Percentiles rank a stretch among this genome's conserved stretches.
Evolutionary conservation across 306 rosid genomes (phyloP).

Genomic region (Carpinus fangiana): DNA sequence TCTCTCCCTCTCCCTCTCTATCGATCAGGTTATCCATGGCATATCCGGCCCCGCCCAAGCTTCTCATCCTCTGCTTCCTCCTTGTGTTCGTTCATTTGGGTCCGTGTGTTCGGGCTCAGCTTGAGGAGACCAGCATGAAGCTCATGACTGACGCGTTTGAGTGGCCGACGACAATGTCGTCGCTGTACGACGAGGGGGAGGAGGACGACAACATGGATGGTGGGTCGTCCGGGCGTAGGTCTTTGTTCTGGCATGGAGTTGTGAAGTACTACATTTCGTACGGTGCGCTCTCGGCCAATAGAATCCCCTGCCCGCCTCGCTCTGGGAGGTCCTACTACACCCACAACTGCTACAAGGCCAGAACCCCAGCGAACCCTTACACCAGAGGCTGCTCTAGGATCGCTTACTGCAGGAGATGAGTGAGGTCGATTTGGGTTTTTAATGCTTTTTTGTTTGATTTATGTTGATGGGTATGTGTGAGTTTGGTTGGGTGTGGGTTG

Average conservation of each 20-base stretch:
- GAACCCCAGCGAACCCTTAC: conserved; percentile 85
- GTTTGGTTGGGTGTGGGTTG: background rate
- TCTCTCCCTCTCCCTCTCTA: background rate
- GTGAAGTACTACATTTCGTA: conserved; percentile 77
- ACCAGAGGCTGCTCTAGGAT: conserved; percentile 68
- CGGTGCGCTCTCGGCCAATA: conserved; percentile 85
- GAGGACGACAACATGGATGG: conserved; percentile 30
- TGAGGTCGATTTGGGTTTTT: background rate
- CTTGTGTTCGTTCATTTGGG: conserved; percentile 10
- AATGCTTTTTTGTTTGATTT: background rate
- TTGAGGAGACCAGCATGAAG: conserved; percentile 56
- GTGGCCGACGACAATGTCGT: conserved; percentile 57
- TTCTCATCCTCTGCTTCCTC: conserved; percentile 24
- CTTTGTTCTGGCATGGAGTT: conserved; percentile 65
- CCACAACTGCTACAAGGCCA: conserved; percentile 71
- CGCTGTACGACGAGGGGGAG: conserved; percentile 33
- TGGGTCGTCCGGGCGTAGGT: conserved; percentile 51
- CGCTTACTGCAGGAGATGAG: conserved; percentile 75
- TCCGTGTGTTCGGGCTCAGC: conserved; percentile 32
- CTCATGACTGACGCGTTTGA: conserved; percentile 59
- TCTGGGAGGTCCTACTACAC: conserved; percentile 95
- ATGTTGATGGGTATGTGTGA: background rate
- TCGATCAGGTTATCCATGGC: conserved; percentile 31
- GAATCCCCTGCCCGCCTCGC: conserved; percentile 93
- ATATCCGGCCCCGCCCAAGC: background rate